phyloP scores from a whole-genome alignment of 1,284 basidiomycete species.

The Cryptococcus sp. region DNA sequence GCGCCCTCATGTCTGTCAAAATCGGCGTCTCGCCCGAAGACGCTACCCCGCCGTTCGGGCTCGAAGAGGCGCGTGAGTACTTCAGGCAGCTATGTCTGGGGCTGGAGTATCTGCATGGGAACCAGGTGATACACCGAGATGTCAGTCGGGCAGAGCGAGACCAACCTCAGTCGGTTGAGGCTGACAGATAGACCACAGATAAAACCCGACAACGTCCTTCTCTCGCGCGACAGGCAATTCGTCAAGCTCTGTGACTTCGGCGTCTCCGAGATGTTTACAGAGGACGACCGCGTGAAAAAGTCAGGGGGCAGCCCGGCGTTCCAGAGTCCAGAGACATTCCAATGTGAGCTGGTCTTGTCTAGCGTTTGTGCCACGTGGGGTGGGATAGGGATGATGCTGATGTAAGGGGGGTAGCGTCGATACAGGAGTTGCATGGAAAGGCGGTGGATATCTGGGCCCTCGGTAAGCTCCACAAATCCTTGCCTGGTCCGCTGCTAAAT shows the following conservation, averaged over 20 bases:
- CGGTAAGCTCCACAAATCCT: conserved; percentile 35
- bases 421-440: conserved; percentile 49
- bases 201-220: conserved; percentile 57
- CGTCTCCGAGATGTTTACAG: conserved; percentile 56
- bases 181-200: conserved; percentile 32
- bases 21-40: conserved; percentile 42
- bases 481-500: not conserved
- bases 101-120: conserved; percentile 56
- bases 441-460: conserved; percentile 57
- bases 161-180: not conserved
- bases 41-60: conserved; percentile 35
- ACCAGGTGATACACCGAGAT: conserved; percentile 55
- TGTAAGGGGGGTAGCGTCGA: conserved; percentile 10
- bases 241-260: conserved; percentile 61
- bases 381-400: not conserved
- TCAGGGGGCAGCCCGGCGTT: conserved; percentile 57
- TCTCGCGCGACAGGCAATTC: conserved; percentile 51
- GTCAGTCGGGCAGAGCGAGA: conserved; percentile 25
- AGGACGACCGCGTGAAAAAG: conserved; percentile 50
- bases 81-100: conserved; percentile 57
- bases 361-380: not conserved
- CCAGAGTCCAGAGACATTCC: conserved; percentile 55
- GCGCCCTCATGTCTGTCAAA: conserved; percentile 53
- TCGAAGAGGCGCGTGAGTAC: conserved; percentile 47
- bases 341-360: conserved; percentile 20